Conservation (phyloP, 805 yeast species). For the Suhomyces faveliae region DNA sequence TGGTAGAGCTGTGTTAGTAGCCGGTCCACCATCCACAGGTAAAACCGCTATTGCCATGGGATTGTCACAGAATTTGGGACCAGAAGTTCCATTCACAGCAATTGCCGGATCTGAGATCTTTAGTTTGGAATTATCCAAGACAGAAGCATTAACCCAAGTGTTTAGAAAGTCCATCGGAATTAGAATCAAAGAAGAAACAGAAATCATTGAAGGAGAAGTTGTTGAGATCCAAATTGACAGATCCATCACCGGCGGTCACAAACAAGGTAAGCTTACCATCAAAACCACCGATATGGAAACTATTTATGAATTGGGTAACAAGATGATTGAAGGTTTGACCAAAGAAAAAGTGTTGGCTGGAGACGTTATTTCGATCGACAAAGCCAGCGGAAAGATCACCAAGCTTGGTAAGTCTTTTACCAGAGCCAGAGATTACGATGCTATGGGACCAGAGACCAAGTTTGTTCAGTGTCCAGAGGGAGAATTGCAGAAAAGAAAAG, state of each 20-base stretch:
- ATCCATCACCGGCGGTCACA: slow-evolving; percentile 94
- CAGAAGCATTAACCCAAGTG: slow-evolving; percentile 95
- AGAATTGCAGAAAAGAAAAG: slow-evolving; percentile 92
- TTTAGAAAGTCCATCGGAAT: slow-evolving; percentile 95
- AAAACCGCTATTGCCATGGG: slow-evolving; percentile 99
- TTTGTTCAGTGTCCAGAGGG: slow-evolving; percentile 99
- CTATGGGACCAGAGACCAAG: slow-evolving; percentile 97
- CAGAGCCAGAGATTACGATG: slow-evolving; percentile 96
- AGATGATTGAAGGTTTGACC: slow-evolving; percentile 91
- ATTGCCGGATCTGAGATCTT: slow-evolving; percentile 93
- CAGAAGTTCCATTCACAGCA: slow-evolving; percentile 91
- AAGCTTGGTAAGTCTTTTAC: slow-evolving; percentile 95
- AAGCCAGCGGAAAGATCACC: slow-evolving; percentile 90
- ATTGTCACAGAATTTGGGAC: slow-evolving; percentile 66
- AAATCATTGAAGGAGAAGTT: slow-evolving; percentile 97
- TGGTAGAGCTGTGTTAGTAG: slow-evolving; percentile 91
- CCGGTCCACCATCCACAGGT: slow-evolving; percentile 99
- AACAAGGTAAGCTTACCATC: slow-evolving; percentile 95
- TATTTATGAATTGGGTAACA: slow-evolving; percentile 89
- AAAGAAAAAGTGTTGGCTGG: slow-evolving; percentile 97
- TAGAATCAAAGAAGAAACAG: slow-evolving; percentile 94
- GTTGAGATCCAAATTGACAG: slow-evolving; percentile 95
- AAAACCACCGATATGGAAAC: slow-evolving; percentile 99
- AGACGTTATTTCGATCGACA: slow-evolving; percentile 92
- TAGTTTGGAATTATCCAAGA: slow-evolving; percentile 88